A percentile compares a stretch with the other conserved stretches of the same genome.
phyloP scores from a whole-genome alignment of 306 rosid genomes.

The Citrullus amarus region DNA sequence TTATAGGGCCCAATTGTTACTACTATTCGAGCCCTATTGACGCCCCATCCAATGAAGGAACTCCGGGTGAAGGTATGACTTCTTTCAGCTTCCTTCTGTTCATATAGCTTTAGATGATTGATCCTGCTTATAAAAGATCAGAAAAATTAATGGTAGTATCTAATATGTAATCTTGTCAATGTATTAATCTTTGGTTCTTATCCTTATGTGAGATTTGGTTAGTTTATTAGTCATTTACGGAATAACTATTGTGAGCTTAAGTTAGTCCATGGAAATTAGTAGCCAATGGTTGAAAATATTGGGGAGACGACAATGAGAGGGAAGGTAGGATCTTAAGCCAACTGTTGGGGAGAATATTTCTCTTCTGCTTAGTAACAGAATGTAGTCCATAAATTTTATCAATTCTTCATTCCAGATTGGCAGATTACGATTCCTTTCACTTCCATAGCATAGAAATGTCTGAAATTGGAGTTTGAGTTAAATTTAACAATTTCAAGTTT shows the following conservation, averaged over 20 bases:
- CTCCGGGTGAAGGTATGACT: constrained; percentile 76
- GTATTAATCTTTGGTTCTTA: neutral
- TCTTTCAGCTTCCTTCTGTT: neutral
- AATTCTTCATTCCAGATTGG: neutral
- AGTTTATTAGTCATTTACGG: neutral
- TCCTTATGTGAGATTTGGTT: neutral
- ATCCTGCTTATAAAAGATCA: neutral
- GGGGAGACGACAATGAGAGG: neutral
- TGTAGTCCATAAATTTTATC: neutral
- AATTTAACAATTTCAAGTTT: neutral
- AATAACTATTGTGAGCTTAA: neutral
- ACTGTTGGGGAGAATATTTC: neutral
- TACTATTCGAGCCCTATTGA: constrained; percentile 78
- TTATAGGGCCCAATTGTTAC: constrained; percentile 81
- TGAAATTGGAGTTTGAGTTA: neutral
- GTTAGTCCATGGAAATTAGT: neutral
- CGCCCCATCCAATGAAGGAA: constrained; percentile 98
- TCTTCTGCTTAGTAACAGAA: neutral
- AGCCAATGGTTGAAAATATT: neutral
- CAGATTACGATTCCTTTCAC: neutral
- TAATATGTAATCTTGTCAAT: neutral
- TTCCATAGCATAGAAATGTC: neutral
- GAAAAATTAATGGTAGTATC: neutral
- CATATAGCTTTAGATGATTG: neutral
- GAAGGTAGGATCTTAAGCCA: neutral